Percentiles rank a stretch among this genome's conserved stretches.
Evolutionary conservation across 2,329 filamentous ascomycete species (phyloP).

Genomic region (Aspergillus jensenii): DNA sequence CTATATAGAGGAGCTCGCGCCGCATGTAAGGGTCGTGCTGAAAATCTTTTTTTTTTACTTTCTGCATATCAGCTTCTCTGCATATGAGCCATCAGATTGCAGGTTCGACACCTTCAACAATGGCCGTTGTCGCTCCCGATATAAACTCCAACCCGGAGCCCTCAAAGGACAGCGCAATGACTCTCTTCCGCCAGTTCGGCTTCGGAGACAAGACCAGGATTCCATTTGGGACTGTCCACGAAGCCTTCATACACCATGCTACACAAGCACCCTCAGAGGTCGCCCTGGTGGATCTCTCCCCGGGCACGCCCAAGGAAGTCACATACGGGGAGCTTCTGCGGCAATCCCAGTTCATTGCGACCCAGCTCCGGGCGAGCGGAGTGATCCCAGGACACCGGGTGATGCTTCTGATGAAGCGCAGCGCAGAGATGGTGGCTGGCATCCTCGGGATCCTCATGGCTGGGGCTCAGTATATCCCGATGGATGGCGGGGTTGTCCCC

Average conservation of each 20-base stretch:
- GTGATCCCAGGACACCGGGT: neutral
- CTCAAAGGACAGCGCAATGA: neutral
- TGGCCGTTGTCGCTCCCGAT: neutral
- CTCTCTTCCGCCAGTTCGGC: slow-evolving; percentile 4
- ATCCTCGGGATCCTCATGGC: slow-evolving; percentile 10
- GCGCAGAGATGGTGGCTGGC: slow-evolving; percentile 13
- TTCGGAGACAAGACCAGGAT: neutral
- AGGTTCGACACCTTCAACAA: neutral
- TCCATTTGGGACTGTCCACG: slow-evolving; percentile 8
- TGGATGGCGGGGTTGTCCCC: slow-evolving; percentile 11
- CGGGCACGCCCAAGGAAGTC: neutral
- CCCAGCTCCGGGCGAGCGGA: neutral
- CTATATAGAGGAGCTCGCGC: too few relatives aligned
- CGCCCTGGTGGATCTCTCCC: slow-evolving; percentile 6
- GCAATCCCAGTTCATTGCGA: slow-evolving; percentile 7
- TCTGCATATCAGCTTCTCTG: too few relatives aligned
- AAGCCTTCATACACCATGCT: slow-evolving; percentile 12
- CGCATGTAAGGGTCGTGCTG: too few relatives aligned
- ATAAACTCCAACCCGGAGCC: neutral
- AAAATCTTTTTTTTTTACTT: too few relatives aligned
- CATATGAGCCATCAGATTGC: too few relatives aligned
- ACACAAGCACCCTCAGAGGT: neutral
- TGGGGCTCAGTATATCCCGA: slow-evolving; percentile 12
- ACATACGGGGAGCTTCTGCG: slow-evolving; percentile 9
- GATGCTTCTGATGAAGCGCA: slow-evolving; percentile 1